These are phyloP conservation scores for Aspergillus ochraceoroseus DNA, from an alignment of 2,329 filamentous ascomycete species.

Conservation along the genomic window DNA sequence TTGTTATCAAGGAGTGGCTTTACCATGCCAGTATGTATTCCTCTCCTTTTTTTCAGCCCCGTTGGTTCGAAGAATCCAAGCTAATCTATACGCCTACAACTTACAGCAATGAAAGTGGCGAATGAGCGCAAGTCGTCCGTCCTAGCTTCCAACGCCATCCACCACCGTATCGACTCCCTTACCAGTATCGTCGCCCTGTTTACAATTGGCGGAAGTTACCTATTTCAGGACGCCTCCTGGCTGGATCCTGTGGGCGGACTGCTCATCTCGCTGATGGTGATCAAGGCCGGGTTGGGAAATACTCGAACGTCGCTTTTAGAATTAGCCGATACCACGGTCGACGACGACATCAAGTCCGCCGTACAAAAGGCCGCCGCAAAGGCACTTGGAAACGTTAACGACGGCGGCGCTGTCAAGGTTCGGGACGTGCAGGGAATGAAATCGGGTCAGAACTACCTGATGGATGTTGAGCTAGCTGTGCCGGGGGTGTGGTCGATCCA, in stretches of 20 bases:
- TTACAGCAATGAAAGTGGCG: slow-evolving; percentile 84
- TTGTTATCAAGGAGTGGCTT: slow-evolving; percentile 91
- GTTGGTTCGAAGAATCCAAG: neutral
- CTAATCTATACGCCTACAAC: slow-evolving; percentile 2
- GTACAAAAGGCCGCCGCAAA: slow-evolving; percentile 62
- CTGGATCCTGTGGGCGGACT: slow-evolving; percentile 90
- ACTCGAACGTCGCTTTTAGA: slow-evolving; percentile 77
- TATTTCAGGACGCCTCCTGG: slow-evolving; percentile 81
- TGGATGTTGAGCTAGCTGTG: slow-evolving; percentile 82
- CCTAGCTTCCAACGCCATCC: slow-evolving; percentile 89
- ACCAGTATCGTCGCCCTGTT: slow-evolving; percentile 89
- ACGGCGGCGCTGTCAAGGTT: slow-evolving; percentile 61
- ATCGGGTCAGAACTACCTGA: slow-evolving; percentile 90
- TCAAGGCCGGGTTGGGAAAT: slow-evolving; percentile 83
- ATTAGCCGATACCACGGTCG: slow-evolving; percentile 83
- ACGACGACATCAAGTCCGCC: slow-evolving; percentile 71
- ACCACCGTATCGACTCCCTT: slow-evolving; percentile 92
- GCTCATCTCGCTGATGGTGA: slow-evolving; percentile 87
- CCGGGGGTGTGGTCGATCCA: slow-evolving; percentile 71
- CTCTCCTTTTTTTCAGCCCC: neutral
- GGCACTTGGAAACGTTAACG: slow-evolving; percentile 52
- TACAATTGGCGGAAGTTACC: slow-evolving; percentile 83
- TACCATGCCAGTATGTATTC: slow-evolving; percentile 68
- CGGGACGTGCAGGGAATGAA: slow-evolving; percentile 84
- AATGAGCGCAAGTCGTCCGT: slow-evolving; percentile 92